Evolutionary conservation across 106 monocot species (phyloP).

Genomic region (Dioscorea alata): DNA sequence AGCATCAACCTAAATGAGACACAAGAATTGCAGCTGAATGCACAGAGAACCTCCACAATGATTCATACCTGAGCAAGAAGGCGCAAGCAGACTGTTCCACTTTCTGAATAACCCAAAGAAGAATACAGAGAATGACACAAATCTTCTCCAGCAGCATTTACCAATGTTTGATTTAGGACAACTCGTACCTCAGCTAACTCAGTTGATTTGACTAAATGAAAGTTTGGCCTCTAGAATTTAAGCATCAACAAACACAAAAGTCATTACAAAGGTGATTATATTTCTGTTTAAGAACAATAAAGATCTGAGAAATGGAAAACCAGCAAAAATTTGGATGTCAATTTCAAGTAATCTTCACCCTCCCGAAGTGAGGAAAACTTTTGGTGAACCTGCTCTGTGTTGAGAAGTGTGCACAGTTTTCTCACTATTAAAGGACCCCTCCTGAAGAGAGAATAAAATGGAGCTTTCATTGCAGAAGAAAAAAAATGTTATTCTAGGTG

Average conservation of each 20-base stretch:
- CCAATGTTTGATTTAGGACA: conserved; percentile 68
- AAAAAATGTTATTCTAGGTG: neutral
- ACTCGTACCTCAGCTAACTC: conserved; percentile 69
- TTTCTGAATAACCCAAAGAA: conserved; percentile 98
- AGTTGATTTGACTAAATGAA: conserved; percentile 89
- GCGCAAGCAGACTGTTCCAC: conserved; percentile 88
- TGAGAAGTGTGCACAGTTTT: conserved; percentile 82
- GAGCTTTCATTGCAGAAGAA: neutral
- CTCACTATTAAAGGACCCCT: conserved; percentile 93
- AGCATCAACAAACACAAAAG: neutral
- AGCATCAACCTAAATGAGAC: neutral
- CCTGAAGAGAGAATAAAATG: conserved; percentile 26
- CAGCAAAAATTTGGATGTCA: conserved; percentile 93
- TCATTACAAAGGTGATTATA: neutral
- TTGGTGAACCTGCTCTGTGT: conserved; percentile 73
- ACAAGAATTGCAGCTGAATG: neutral
- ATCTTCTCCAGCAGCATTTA: conserved; percentile 63
- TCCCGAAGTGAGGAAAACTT: conserved; percentile 80
- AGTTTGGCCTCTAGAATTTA: conserved; percentile 76
- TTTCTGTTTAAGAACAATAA: neutral
- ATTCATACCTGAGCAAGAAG: conserved; percentile 76
- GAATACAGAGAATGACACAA: conserved; percentile 74
- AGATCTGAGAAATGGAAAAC: conserved; percentile 20
- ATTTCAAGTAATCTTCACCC: conserved; percentile 71
- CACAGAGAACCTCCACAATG: neutral